These are phyloP conservation scores for Leccinum broughii DNA, from an alignment of 768 basidiomycete species.

Conservation along the genomic window DNA sequence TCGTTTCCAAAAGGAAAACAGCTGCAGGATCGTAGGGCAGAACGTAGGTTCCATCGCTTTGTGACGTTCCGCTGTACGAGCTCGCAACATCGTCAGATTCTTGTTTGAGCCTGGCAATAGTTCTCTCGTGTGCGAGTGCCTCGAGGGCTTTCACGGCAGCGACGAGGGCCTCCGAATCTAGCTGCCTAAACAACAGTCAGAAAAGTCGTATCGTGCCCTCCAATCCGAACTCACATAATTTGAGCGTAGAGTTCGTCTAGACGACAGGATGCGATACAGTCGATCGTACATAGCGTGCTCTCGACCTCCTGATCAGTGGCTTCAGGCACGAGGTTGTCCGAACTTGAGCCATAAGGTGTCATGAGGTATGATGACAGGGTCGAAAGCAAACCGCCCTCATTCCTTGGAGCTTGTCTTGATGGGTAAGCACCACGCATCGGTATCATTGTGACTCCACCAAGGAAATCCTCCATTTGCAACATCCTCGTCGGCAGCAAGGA, in stretches of 20 bases:
- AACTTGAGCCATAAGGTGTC: constrained; percentile 82
- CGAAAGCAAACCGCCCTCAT: constrained; percentile 90
- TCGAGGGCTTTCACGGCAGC: constrained; percentile 86
- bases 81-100: constrained; percentile 59
- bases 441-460: constrained; percentile 92
- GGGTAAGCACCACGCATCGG: constrained; percentile 80
- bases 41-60: constrained; percentile 49
- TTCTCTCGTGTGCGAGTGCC: constrained; percentile 86
- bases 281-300: constrained; percentile 91
- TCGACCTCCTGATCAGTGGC: constrained; percentile 92
- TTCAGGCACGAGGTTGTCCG: constrained; percentile 78
- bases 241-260: constrained; percentile 94
- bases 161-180: constrained; percentile 76
- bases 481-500: constrained; percentile 87
- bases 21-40: constrained; percentile 95
- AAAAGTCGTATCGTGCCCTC: not conserved
- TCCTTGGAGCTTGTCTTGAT: constrained; percentile 57
- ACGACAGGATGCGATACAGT: constrained; percentile 91
- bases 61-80: constrained; percentile 32
- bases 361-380: constrained; percentile 94
- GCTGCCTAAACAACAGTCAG: constrained; percentile 51
- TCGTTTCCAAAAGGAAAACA: constrained; percentile 91
- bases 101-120: constrained; percentile 74
- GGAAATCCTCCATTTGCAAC: constrained; percentile 98
- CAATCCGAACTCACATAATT: constrained; percentile 68